phyloP scores from a whole-genome alignment of 2,329 filamentous ascomycete genomes.

The Fusarium chuoi region DNA sequence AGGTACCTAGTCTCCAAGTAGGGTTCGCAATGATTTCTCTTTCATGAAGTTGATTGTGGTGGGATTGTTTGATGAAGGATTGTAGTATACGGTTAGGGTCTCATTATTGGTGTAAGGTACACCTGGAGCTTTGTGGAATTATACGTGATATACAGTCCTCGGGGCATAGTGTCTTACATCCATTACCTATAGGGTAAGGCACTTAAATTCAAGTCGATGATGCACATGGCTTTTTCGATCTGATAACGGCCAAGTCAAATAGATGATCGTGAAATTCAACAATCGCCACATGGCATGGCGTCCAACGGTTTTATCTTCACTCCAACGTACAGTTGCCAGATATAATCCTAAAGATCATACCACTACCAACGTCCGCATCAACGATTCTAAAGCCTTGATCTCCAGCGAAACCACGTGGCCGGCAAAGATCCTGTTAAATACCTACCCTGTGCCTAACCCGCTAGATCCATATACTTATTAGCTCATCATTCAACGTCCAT shows the following conservation, averaged over 20 bases:
- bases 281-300: conserved; percentile 2
- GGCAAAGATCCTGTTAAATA: not conserved
- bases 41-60: not conserved
- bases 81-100: not conserved
- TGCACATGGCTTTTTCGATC: conserved; percentile 22
- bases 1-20: not conserved
- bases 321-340: not conserved
- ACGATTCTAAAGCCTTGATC: not conserved
- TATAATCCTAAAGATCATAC: not conserved
- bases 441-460: conserved; percentile 6
- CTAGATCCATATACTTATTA: conserved; percentile 2
- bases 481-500: conserved; percentile 1
- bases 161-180: not conserved
- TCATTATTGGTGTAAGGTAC: not conserved
- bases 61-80: not conserved
- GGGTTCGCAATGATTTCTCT: not conserved
- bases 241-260: conserved; percentile 21
- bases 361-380: not conserved
- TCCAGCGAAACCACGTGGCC: conserved; percentile 1
- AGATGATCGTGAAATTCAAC: conserved; percentile 1
- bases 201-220: conserved; percentile 20
- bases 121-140: not conserved
- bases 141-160: not conserved
- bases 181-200: not conserved
- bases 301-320: not conserved